Evolutionary conservation across 441 rosid species (phyloP), one percentile per base, ranked within the genome.

Genomic region (Monsonia emarginata): DNA sequence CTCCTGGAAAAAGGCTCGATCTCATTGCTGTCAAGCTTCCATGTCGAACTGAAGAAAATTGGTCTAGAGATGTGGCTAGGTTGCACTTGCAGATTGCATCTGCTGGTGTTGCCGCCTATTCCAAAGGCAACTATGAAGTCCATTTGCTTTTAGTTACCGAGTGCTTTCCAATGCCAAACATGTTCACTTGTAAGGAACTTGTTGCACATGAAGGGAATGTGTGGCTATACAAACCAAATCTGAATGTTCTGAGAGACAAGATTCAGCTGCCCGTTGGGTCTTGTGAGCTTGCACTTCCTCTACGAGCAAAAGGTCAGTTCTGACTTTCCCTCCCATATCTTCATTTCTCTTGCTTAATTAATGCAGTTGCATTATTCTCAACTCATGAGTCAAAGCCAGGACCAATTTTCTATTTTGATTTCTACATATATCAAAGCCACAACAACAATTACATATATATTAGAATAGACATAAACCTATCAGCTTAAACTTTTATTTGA

Each of bases 121-220:
- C 14, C 14, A 38, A 38, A 38, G 44, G 44, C 2, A 38, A 38
- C 13, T 11, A 38, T 10, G 14, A 13, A 3, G 2, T 38, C 14
- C 44, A 38, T 3, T 86, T 90, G 70, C 81, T 86, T 78, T 72
- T 93, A 61, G 79, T 83, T 85, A 88, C 97, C 54, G 81, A 82
- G 76, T 88, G 97, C 67, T 74, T 86, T 76, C 97, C 98, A 27
- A 90, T 93, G 97, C n/a, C 83, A 69, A 97, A 90, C 82, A 25
- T 93, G 28, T 88, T 93, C 75, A 72, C 87, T 66, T 93, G 98
- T 69, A 77, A 84, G 65, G 98, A 90, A 50, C 64, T 90, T 85
- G 88, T 80, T 42, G 83, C 71, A 77, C 78, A 71, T 63, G 88
- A 87, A 72, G 87, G 81, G 4, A 85, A 87, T 72, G 90, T 95